Conservation (phyloP, 148 eudicot species). For the Chenopodium suecicum region DNA sequence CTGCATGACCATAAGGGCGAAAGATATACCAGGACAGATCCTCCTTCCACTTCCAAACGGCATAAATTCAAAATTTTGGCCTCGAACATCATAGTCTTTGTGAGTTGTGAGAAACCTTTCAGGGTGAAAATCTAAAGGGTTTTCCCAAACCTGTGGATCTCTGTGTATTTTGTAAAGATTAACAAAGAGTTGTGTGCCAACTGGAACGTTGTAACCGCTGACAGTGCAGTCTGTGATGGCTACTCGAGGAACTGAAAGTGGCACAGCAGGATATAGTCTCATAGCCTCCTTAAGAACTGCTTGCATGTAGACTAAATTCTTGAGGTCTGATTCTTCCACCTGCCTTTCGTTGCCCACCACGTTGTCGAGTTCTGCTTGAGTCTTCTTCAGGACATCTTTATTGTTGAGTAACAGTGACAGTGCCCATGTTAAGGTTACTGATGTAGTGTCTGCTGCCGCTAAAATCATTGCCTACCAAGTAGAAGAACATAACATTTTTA, state of each 20-base stretch:
- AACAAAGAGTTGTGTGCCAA: constrained; percentile 18
- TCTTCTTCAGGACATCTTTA: constrained; percentile 15
- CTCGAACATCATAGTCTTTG: constrained; percentile 20
- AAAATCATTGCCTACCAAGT: constrained; percentile 17
- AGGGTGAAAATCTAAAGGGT: constrained; percentile 21
- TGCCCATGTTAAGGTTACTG: constrained; percentile 32
- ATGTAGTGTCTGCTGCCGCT: constrained; percentile 25
- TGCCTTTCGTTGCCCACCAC: constrained; percentile 23
- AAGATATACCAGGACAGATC: constrained; percentile 16
- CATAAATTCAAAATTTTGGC: constrained; percentile 11
- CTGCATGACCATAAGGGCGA: constrained; percentile 5
- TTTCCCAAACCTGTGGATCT: constrained; percentile 22
- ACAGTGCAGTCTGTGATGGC: constrained; percentile 21
- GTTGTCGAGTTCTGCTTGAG: constrained; percentile 26
- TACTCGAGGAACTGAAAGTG: constrained; percentile 21
- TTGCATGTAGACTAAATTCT: constrained; percentile 21
- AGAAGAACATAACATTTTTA: background rate
- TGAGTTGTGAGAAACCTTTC: constrained; percentile 27
- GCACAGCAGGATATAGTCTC: constrained; percentile 21
- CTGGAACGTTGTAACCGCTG: constrained; percentile 13
- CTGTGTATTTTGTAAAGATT: constrained; percentile 29
- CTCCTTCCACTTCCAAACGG: constrained; percentile 22
- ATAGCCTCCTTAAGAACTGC: constrained; percentile 26
- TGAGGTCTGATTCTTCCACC: constrained; percentile 28
- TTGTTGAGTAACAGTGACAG: constrained; percentile 29